Evolutionary conservation across 2,329 filamentous ascomycete species (phyloP).

Genomic region (Aspergillus amoenus): DNA sequence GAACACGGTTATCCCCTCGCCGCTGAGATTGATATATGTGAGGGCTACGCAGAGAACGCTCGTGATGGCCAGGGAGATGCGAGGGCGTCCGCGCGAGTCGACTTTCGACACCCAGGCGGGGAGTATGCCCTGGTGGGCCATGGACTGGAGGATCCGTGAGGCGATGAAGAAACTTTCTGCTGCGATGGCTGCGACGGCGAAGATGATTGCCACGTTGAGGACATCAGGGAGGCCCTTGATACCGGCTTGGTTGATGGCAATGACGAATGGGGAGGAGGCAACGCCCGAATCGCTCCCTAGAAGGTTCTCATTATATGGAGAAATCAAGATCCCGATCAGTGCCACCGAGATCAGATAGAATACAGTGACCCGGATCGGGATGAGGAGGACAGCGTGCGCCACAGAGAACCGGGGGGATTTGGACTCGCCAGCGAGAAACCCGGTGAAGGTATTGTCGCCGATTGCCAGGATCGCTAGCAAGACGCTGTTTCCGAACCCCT

Average conservation of each 20-base stretch:
- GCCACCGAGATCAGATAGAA: slow-evolving; percentile 3
- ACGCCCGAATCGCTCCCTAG: neutral
- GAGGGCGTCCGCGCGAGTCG: neutral
- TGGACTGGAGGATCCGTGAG: slow-evolving; percentile 1
- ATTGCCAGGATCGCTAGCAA: slow-evolving; percentile 2
- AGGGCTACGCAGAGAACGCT: neutral
- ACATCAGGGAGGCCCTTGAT: slow-evolving; percentile 4
- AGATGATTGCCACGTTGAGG: slow-evolving; percentile 8
- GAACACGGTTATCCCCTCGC: neutral
- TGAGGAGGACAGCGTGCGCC: neutral
- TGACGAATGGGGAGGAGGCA: slow-evolving; percentile 3
- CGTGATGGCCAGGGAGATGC: neutral
- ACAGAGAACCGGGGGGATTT: slow-evolving; percentile 2
- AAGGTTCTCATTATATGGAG: neutral
- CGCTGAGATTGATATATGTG: slow-evolving; percentile 7
- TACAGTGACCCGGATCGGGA: neutral
- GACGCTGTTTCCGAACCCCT: neutral
- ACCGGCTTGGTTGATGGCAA: slow-evolving; percentile 1
- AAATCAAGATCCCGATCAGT: slow-evolving; percentile 3
- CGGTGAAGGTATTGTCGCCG: slow-evolving; percentile 3
- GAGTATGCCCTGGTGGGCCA: slow-evolving; percentile 1
- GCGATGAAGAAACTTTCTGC: slow-evolving; percentile 8
- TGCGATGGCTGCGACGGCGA: neutral
- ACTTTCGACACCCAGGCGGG: neutral
- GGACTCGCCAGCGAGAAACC: slow-evolving; percentile 1